Conservation (phyloP, 1,284 basidiomycete species). For the Apiotrichum gracile region DNA sequence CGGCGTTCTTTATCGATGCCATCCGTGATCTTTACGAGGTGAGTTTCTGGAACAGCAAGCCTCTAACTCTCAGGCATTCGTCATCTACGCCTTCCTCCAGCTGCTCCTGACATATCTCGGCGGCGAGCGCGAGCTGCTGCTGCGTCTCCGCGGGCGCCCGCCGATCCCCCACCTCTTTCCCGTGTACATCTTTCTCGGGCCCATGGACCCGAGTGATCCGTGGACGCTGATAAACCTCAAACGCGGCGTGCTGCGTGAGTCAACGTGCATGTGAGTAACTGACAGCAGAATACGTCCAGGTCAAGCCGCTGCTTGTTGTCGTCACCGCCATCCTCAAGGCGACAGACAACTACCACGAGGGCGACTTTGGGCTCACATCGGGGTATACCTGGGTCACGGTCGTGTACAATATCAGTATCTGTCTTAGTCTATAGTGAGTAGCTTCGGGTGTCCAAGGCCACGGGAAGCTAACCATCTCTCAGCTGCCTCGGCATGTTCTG, state of each 20-base stretch:
- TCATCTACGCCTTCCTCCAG: conserved; percentile 89
- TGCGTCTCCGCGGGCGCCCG: conserved; percentile 79
- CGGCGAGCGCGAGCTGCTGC: conserved; percentile 85
- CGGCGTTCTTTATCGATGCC: conserved; percentile 93
- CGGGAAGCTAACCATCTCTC: conserved; percentile 60
- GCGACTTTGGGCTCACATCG: conserved; percentile 71
- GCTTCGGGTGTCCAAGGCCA: not conserved
- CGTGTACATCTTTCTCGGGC: conserved; percentile 61
- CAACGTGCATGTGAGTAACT: not conserved
- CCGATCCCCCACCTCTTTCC: conserved; percentile 85
- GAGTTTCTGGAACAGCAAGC: conserved; percentile 20
- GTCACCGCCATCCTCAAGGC: conserved; percentile 82
- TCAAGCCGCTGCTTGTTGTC: conserved; percentile 84
- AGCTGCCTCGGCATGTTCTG: conserved; percentile 91
- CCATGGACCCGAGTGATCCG: conserved; percentile 83
- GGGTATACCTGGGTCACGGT: conserved; percentile 90
- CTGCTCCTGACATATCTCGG: conserved; percentile 80
- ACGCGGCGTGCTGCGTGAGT: conserved; percentile 85
- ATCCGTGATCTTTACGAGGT: conserved; percentile 96
- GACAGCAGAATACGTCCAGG: conserved; percentile 82
- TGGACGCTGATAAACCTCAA: conserved; percentile 91
- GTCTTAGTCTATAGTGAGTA: conserved; percentile 45
- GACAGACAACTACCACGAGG: conserved; percentile 82
- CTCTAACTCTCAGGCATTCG: conserved; percentile 64
- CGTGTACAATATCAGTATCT: conserved; percentile 58